phyloP scores from a whole-genome alignment of 129 eudicot species.

The Deinandra increscens region DNA sequence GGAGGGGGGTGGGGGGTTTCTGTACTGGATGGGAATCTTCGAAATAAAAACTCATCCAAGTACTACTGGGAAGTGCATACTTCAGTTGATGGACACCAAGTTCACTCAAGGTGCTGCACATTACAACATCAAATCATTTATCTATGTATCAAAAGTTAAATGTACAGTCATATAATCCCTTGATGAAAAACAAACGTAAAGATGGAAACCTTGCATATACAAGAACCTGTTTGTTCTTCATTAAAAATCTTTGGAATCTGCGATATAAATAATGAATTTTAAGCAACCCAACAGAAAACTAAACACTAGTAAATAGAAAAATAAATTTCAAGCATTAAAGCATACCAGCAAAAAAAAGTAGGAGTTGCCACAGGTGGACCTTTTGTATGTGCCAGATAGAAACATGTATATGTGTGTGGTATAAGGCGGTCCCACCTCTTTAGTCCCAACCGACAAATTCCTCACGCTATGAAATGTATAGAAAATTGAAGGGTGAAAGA shows the following conservation, averaged over 20 bases:
- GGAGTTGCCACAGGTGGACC: slow-evolving; percentile 91
- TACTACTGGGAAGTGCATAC: slow-evolving; percentile 71
- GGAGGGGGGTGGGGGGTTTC: neutral
- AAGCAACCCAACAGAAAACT: neutral
- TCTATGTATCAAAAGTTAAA: neutral
- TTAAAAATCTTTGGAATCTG: slow-evolving; percentile 64
- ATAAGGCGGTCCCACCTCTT: slow-evolving; percentile 85
- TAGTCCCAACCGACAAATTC: slow-evolving; percentile 83
- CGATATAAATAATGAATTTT: slow-evolving; percentile 19
- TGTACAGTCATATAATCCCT: neutral
- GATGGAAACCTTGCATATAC: slow-evolving; percentile 69
- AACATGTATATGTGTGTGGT: slow-evolving; percentile 84
- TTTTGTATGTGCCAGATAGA: slow-evolving; percentile 81
- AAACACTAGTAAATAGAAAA: neutral
- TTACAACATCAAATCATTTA: slow-evolving; percentile 9
- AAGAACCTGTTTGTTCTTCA: slow-evolving; percentile 74
- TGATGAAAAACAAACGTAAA: neutral
- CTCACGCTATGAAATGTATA: slow-evolving; percentile 57
- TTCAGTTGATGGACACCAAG: slow-evolving; percentile 51
- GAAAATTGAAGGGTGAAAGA: neutral
- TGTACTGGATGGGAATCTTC: slow-evolving; percentile 92
- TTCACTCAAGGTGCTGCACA: slow-evolving; percentile 52
- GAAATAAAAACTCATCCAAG: slow-evolving; percentile 87
- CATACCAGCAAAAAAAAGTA: slow-evolving; percentile 73
- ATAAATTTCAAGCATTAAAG: neutral